These are phyloP conservation scores for Colletotrichum kahawae DNA, from an alignment of 2,329 filamentous ascomycete species.

Conservation along the genomic window DNA sequence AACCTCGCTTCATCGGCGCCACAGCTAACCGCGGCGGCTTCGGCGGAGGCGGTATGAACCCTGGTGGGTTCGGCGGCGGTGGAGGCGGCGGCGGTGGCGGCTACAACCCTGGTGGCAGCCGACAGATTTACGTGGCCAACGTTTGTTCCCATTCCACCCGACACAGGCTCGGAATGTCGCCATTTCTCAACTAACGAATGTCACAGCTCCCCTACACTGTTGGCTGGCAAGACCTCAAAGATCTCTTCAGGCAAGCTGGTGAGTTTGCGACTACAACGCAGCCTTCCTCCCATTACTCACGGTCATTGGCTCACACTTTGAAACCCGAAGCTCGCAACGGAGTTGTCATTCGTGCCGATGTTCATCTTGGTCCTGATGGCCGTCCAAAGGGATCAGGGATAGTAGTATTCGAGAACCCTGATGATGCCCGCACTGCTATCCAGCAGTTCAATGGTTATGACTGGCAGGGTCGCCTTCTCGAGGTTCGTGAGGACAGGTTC, in stretches of 20 bases:
- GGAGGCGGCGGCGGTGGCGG: conserved; percentile 52
- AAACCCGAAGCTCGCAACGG: conserved; percentile 61
- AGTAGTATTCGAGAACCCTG: conserved; percentile 92
- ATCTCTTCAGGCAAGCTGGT: conserved; percentile 98
- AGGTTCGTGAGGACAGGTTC: conserved; percentile 96
- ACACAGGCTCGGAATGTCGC: conserved; percentile 19
- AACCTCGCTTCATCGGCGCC: conserved; percentile 91
- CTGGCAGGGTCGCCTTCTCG: conserved; percentile 92
- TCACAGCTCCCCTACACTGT: conserved; percentile 91
- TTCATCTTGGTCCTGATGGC: conserved; percentile 89
- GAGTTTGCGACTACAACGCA: conserved; percentile 46
- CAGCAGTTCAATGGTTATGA: conserved; percentile 98
- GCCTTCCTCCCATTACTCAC: neutral
- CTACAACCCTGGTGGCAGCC: conserved; percentile 62
- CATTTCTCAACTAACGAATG: conserved; percentile 27
- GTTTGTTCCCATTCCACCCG: conserved; percentile 68
- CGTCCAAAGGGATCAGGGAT: conserved; percentile 96
- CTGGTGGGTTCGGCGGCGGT: conserved; percentile 28
- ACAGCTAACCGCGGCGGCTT: conserved; percentile 68
- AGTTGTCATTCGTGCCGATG: conserved; percentile 90
- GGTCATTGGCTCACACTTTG: neutral
- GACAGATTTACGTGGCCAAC: conserved; percentile 97
- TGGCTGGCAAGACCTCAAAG: conserved; percentile 98
- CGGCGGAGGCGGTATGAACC: conserved; percentile 62
- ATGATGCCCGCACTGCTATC: conserved; percentile 95